These are phyloP conservation scores for Epichloe festucae DNA, from an alignment of 2,329 filamentous ascomycete genomes.

Conservation along the genomic window DNA sequence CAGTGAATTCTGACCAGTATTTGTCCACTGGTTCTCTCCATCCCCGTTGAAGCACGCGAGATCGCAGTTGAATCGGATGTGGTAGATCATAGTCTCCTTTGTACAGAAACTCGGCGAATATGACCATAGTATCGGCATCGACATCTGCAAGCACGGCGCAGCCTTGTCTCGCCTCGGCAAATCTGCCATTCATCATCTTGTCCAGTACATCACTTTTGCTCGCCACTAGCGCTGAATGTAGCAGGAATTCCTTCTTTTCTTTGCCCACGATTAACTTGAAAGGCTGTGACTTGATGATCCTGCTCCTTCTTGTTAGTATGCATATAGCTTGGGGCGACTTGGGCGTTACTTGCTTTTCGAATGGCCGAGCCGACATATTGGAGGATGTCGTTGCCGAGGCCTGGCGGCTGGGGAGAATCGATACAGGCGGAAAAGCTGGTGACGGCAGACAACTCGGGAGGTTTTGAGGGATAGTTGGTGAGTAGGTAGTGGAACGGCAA, in stretches of 20 bases:
- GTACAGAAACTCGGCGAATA: not conserved
- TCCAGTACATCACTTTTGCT: not conserved
- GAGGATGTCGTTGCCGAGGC: no score
- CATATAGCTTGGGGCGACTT: not conserved
- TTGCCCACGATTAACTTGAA: not conserved
- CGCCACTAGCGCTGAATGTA: not conserved
- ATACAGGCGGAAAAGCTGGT: no score
- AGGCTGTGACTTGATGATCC: not conserved
- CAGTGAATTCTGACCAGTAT: not conserved
- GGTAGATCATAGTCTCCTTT: not conserved
- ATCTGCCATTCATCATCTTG: not conserved
- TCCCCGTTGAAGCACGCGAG: not conserved
- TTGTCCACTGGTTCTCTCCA: not conserved
- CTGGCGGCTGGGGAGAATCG: no score
- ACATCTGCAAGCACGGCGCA: not conserved
- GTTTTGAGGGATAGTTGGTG: no score
- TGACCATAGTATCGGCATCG: not conserved
- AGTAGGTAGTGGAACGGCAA: no score
- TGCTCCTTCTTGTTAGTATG: not conserved
- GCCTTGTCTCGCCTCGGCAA: not conserved
- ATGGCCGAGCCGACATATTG: no score
- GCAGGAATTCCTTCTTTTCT: not conserved
- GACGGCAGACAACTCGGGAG: no score
- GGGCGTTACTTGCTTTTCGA: not conserved
- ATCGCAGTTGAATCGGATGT: not conserved